Evolutionary conservation across 2,329 filamentous ascomycete species (phyloP), one percentile per base, ranked within the genome.

Genomic region (Aureobasidium sp.): DNA sequence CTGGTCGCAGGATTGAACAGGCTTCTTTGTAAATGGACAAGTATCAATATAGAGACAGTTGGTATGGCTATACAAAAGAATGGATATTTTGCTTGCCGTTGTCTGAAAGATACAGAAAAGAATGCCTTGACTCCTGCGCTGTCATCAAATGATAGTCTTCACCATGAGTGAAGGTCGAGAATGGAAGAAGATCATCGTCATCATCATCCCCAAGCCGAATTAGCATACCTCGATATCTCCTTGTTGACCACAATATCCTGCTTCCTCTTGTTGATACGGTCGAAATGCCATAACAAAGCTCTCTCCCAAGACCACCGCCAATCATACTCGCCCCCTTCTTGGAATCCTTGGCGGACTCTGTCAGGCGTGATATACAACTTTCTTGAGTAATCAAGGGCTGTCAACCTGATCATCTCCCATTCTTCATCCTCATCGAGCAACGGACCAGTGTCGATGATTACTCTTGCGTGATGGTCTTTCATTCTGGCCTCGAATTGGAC

Each of bases 1-100:
- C 70, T 45, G 83, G 83, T 7, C 75, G 74, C 27, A 72, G 78
- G 53, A 69, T 79, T 30, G 77, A 79, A 50, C 49, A 62, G 54
- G 54, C 62, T 45, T 62, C 44, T 37, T 49, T 65, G 62, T 61
- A 62, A 13, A 52, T 15, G 13, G 16, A 25, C 3, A 10, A 9
- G 9, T 30, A 6, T 21, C 21, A 13, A 30, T 25, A 44, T 27
- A 13, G 21, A 15, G 45, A 48, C 13, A 7, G 29, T 48, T 30
- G 7, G n/a, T n/a, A 9, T n/a, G 45, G 45, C 3, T 32, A 30
- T 15, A 16, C 7, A 7, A 16, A 32, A 30, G 25, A 48, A 48
- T 32, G 45, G n/a, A 7, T n/a, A 13, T n/a, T 16, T n/a, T 48
- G 13, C 45, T 48, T 7, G 16, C n/a, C 15, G 27, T 48, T 30